phyloP scores from a whole-genome alignment of 352 stramenopile species.

The Phytophthora citricola region DNA sequence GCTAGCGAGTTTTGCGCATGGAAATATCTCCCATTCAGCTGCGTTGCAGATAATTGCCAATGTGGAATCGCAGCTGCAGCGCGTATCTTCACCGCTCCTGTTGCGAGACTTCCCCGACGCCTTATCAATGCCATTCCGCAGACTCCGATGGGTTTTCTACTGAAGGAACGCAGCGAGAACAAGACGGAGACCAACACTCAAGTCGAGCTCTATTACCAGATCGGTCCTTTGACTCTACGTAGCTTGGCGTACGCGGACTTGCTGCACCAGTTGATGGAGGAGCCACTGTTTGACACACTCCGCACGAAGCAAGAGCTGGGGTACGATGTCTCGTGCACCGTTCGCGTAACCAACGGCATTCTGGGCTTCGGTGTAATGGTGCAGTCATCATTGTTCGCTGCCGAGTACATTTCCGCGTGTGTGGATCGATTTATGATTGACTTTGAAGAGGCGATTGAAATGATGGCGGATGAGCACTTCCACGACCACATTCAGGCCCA shows the following conservation, averaged over 20 bases:
- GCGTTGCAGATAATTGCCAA: constrained; percentile 45
- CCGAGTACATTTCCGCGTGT: constrained; percentile 66
- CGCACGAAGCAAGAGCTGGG: constrained; percentile 90
- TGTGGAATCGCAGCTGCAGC: constrained; percentile 54
- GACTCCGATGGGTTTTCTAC: constrained; percentile 48
- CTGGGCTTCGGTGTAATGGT: constrained; percentile 87
- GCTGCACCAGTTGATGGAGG: constrained; percentile 90
- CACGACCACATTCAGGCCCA: constrained; percentile 82
- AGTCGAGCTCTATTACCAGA: constrained; percentile 90
- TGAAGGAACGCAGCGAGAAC: constrained; percentile 76
- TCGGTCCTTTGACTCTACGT: constrained; percentile 70
- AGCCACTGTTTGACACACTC: constrained; percentile 88
- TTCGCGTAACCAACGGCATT: constrained; percentile 83
- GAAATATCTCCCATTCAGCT: constrained; percentile 57
- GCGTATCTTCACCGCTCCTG: constrained; percentile 37
- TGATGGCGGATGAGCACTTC: constrained; percentile 77
- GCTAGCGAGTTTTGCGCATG: constrained; percentile 73
- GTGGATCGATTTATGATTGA: constrained; percentile 81
- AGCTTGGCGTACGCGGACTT: constrained; percentile 80
- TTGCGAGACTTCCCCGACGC: constrained; percentile 43
- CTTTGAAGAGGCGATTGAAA: constrained; percentile 76
- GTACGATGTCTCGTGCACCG: constrained; percentile 90
- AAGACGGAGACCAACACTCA: constrained; percentile 83
- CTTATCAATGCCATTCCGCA: constrained; percentile 67
- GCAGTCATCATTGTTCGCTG: constrained; percentile 78